These are phyloP conservation scores for Penicillium subrubescens DNA, from an alignment of 495 filamentous ascomycete genomes.

Conservation along the genomic window DNA sequence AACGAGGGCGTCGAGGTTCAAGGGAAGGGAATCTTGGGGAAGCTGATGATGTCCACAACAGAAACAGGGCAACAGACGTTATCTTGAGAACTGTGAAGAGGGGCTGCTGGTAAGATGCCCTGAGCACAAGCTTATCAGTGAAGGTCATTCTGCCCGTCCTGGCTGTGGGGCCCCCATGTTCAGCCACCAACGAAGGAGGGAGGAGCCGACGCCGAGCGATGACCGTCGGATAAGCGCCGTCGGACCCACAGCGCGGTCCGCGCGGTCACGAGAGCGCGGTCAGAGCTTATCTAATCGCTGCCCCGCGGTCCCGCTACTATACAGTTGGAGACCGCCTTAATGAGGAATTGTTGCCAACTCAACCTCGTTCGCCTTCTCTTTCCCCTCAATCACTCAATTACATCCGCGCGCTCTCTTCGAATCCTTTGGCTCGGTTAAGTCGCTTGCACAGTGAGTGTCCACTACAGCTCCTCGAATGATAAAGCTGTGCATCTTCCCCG, in stretches of 20 bases:
- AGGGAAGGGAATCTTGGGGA: background rate
- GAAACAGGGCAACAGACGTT: background rate
- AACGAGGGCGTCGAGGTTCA: background rate
- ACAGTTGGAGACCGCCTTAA: background rate
- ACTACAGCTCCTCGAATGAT: background rate
- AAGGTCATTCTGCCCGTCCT: background rate
- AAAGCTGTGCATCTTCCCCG: background rate
- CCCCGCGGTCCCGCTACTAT: slow-evolving; percentile 2
- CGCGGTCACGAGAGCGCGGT: slow-evolving; percentile 7
- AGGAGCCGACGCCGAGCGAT: background rate
- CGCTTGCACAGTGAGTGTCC: background rate
- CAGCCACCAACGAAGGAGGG: background rate
- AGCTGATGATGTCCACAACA: background rate
- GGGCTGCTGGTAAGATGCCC: background rate
- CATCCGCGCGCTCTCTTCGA: background rate
- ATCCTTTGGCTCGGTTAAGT: background rate
- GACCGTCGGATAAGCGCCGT: slow-evolving; percentile 2
- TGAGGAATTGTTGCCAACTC: background rate
- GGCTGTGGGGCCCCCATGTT: background rate
- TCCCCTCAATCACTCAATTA: background rate
- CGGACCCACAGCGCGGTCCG: slow-evolving; percentile 5
- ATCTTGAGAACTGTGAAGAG: background rate
- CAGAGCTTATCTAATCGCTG: slow-evolving; percentile 3
- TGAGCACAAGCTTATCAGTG: slow-evolving; percentile 11
- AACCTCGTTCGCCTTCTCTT: background rate